These are phyloP conservation scores for Gossypium herbaceum DNA, from an alignment of 345 rosid species.

Conservation along the genomic window DNA sequence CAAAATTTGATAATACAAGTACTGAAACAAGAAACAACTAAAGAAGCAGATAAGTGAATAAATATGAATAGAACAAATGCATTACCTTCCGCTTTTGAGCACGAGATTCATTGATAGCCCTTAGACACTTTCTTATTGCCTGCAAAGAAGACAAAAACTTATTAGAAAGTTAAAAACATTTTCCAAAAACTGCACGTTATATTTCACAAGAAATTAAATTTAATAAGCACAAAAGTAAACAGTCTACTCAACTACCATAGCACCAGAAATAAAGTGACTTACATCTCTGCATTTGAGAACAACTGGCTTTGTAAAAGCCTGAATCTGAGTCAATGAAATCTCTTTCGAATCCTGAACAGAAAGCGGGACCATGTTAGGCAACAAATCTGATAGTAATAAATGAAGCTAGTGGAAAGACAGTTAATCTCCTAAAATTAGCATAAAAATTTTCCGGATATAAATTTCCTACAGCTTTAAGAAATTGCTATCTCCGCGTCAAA, in stretches of 20 bases:
- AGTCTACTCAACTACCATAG: not conserved
- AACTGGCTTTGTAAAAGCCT: slow-evolving; percentile 53
- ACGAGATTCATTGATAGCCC: slow-evolving; percentile 97
- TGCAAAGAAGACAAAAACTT: slow-evolving; percentile 30
- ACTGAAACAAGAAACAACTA: not conserved
- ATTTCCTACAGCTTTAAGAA: not conserved
- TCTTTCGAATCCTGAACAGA: slow-evolving; percentile 73
- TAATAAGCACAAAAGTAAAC: not conserved
- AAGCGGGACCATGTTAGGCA: slow-evolving; percentile 22
- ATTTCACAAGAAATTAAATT: not conserved
- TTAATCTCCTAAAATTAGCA: not conserved
- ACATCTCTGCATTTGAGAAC: slow-evolving; percentile 90
- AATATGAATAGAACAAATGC: not conserved
- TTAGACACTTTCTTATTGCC: slow-evolving; percentile 75
- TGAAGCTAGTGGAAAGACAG: not conserved
- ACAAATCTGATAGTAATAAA: slow-evolving; percentile 8
- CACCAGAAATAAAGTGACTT: slow-evolving; percentile 18
- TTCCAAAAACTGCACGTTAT: not conserved
- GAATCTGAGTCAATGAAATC: slow-evolving; percentile 56
- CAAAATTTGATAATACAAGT: not conserved
- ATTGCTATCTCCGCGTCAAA: not conserved
- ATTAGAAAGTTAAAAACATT: not conserved
- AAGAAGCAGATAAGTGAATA: not conserved
- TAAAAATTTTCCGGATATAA: too few relatives aligned
- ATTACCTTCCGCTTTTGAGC: slow-evolving; percentile 92